Base-by-base conservation (phyloP, 768 basidiomycete genomes). In the Cyathus striatus region DNA sequence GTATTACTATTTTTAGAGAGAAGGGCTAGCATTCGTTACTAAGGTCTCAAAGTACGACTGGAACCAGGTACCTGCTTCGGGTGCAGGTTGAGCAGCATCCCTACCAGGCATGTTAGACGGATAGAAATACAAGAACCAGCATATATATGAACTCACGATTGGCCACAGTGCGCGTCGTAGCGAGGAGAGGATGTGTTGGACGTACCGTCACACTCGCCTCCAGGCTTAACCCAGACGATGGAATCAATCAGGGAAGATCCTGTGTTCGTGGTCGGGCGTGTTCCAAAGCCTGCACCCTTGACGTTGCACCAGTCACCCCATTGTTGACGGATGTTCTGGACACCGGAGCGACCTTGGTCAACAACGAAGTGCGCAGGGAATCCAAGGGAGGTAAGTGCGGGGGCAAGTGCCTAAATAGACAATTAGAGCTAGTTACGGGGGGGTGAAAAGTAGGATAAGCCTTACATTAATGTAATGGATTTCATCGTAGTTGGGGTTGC, bases 321-420 rank as follows among this genome's bases (percentile, higher is more conserved):
- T 49, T 64, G 57, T 18, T 68, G 56, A 40, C 79, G 76, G 61
- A 81, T 66, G 65, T 77, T 73, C 64, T 81, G 79, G 18, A 69
- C 66, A 57, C 80, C 80, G 26, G 78, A 73, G 45, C 80, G 79
- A 45, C 76, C 75, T 65, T 81, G 79, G 62, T 81, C 81, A 44
- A 81, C 78, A 57, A 82, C 75, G 65, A 81, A 81, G 53, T 76
- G 69, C 23, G 77, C 76, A 38, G 70, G 68, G 71, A 76, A 81
- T 47, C 75, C 76, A 21, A 49, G 43, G 7, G 57, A 54, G 9
- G 57, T 46, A 40, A 81, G 66, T 34, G 60, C 39, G 23, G 79
- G 77, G 20, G 67, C 69, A 39, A 82, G 67, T 5, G 76, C 74
- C 72, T 73, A 6, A 22, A 37, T 20, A 37, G 18, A 37, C 2